These are phyloP conservation scores for Colletotrichum cereale DNA, from an alignment of 2,329 filamentous ascomycete genomes.

Conservation along the genomic window DNA sequence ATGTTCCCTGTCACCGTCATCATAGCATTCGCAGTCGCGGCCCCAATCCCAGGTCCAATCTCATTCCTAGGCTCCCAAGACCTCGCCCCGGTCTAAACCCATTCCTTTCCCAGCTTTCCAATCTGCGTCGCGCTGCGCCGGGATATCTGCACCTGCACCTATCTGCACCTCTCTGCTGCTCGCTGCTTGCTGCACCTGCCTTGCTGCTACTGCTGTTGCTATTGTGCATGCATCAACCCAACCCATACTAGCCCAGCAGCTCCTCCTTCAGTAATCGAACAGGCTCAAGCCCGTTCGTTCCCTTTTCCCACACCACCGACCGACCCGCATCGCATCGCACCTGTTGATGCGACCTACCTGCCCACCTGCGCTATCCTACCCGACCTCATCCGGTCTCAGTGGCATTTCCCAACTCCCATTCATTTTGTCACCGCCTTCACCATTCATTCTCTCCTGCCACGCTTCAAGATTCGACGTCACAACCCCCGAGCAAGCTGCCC, in stretches of 20 bases:
- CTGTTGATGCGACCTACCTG: conserved; percentile 27
- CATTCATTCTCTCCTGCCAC: background rate
- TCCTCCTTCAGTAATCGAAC: conserved; percentile 1
- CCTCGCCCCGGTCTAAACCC: conserved; percentile 16
- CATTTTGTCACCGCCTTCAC: background rate
- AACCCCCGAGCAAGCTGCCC: background rate
- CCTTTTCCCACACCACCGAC: conserved; percentile 16
- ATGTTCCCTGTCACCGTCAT: conserved; percentile 29
- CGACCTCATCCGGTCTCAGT: conserved; percentile 19
- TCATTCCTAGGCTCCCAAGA: background rate
- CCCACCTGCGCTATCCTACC: conserved; percentile 22
- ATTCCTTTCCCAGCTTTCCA: conserved; percentile 18
- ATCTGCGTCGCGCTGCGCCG: conserved; percentile 32
- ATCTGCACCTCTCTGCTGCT: background rate
- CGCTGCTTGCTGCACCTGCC: conserved; percentile 1
- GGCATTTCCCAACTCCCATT: background rate
- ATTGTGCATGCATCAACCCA: conserved; percentile 30
- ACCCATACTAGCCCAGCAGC: conserved; percentile 2
- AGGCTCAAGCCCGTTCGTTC: conserved; percentile 12
- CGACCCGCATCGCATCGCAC: conserved; percentile 31
- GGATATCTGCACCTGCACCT: conserved; percentile 29
- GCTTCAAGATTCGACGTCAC: background rate
- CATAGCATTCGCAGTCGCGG: background rate
- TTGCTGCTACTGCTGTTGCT: background rate
- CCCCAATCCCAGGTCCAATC: conserved; percentile 13